Conservation (phyloP, 495 filamentous ascomycete species). For the Alectoria sarmentosa region DNA sequence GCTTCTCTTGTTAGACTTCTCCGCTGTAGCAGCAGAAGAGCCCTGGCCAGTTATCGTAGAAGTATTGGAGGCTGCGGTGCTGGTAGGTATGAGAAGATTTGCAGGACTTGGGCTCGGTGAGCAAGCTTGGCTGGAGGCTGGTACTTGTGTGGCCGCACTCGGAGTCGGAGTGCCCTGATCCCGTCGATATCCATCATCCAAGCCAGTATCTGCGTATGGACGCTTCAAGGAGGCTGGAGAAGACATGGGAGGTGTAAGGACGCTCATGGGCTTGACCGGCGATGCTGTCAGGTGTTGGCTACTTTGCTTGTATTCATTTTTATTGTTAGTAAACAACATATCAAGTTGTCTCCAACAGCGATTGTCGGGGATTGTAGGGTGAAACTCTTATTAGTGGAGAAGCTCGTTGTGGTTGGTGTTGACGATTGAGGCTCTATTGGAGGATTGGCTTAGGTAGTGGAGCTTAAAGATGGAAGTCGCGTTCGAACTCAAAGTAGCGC, state of each 20-base stretch:
- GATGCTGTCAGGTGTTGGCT: background rate
- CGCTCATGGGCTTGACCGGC: constrained; percentile 11
- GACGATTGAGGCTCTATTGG: constrained; percentile 2
- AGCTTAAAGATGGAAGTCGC: background rate
- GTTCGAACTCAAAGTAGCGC: background rate
- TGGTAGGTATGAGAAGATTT: background rate
- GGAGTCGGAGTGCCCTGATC: background rate
- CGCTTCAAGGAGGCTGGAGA: constrained; percentile 24
- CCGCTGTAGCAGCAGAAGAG: constrained; percentile 10
- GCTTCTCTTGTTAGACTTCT: constrained; percentile 39
- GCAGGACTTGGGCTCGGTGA: background rate
- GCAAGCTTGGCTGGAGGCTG: background rate
- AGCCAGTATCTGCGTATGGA: constrained; percentile 22
- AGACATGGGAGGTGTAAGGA: constrained; percentile 21
- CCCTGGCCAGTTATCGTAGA: background rate
- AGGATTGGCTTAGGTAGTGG: background rate
- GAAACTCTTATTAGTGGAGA: background rate
- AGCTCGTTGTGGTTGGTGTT: background rate
- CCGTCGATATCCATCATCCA: constrained; percentile 26
- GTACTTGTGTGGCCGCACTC: background rate
- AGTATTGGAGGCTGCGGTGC: background rate
- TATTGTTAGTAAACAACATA: no score
- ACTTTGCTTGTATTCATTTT: no score
- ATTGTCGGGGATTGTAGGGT: background rate
- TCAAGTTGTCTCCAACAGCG: background rate